Base-by-base conservation (phyloP, 768 basidiomycete species). In the Auriculariales sp. region DNA sequence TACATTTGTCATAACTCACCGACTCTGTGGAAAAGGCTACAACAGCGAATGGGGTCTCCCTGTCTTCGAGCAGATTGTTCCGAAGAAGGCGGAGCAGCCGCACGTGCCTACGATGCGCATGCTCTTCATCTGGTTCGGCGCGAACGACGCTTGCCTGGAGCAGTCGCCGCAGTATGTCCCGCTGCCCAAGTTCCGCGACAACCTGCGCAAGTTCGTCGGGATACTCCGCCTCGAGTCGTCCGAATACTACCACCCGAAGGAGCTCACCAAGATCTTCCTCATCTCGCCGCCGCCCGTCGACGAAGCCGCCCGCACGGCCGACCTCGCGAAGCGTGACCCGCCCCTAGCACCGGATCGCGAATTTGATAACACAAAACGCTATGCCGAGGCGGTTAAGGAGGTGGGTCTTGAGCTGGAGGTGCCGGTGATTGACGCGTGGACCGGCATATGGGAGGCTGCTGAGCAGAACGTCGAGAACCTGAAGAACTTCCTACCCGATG, bases 51-150 rank as follows among this genome's bases (percentile, higher is more conserved):
- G 90, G 91, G 81, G 72, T 4, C 65, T 91, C 31, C 84, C 86
- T 3, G 73, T 89, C 27, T 75, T 93, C 50, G 73, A 85, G 57
- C 79, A 83, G 82, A 69, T 76, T 54, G 67, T 90, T 48, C 76
- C 79, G 12, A 75, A 70, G 52, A 69, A 64, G 54, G 57, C 68
- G 4, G 71, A 72, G 50, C 71, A 67, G 49, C 57, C 61, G 19
- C 64, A 71, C 47, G 67, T 69, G 31, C 80, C 83, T 6, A 75
- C 71, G 39, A 71, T 91, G 30, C 77, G 75, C 34, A 62, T 93
- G n/a, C 68, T 93, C 52, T 77, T 77, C 4, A 78, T 94, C 58
- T 95, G 89, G 89, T 86, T 87, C 53, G 91, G 91, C 45, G 81
- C 81, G 14, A 97, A 97, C 64, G 92, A 97, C 61, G 77, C 92